Evolutionary conservation across 345 rosid species (phyloP).

Genomic region (Noccaea caerulescens): DNA sequence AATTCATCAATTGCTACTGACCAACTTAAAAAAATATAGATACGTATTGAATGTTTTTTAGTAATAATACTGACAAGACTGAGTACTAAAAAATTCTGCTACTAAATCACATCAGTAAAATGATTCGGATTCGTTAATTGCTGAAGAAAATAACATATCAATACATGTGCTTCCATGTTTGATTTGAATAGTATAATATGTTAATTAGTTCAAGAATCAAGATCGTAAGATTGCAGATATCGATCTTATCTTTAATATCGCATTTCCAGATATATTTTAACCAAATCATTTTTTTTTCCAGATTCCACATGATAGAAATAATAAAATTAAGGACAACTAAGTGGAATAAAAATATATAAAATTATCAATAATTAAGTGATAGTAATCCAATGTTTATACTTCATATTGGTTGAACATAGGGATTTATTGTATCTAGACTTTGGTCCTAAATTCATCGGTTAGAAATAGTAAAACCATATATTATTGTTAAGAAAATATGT

Average conservation of each 20-base stretch:
- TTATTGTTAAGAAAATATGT: no score
- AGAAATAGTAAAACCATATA: no score
- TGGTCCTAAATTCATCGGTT: neutral
- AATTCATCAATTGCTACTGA: no score
- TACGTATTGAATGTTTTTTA: no score
- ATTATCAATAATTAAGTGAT: neutral
- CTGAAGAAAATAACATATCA: neutral
- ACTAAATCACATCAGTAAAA: neutral
- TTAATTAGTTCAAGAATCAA: neutral
- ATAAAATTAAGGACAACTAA: neutral
- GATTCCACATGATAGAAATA: conserved; percentile 1
- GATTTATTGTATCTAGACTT: neutral
- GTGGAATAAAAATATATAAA: neutral
- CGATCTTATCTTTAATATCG: neutral
- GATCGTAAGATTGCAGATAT: neutral
- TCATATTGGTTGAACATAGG: neutral
- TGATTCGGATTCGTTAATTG: conserved; percentile 4
- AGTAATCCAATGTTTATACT: neutral
- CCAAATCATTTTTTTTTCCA: neutral
- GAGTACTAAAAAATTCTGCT: neutral
- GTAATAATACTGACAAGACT: no score
- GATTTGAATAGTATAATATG: neutral
- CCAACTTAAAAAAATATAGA: no score
- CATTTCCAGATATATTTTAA: conserved; percentile 15
- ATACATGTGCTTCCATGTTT: conserved; percentile 1